Evolutionary conservation across 2,329 filamentous ascomycete species (phyloP).

Genomic region (Xylaria sp.): DNA sequence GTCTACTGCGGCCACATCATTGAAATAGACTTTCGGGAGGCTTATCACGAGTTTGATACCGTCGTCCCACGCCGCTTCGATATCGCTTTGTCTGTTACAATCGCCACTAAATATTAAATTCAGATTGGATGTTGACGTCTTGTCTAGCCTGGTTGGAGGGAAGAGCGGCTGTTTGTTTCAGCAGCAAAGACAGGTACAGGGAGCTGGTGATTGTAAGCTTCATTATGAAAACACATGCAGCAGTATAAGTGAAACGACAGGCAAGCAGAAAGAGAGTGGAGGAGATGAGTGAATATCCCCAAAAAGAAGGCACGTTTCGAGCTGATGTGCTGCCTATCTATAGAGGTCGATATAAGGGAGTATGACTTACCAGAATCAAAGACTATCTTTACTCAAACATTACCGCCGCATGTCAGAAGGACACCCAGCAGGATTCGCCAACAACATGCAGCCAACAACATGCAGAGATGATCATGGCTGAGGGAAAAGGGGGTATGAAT

Average conservation of each 20-base stretch:
- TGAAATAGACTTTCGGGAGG: conserved; percentile 11
- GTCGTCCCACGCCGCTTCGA: conserved; percentile 3
- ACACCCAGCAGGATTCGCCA: background rate
- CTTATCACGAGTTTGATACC: conserved; percentile 9
- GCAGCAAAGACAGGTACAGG: conserved; percentile 2
- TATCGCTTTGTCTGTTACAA: conserved; percentile 2
- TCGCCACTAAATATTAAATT: conserved; percentile 3
- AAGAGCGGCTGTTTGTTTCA: conserved; percentile 4
- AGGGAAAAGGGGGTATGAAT: conserved; percentile 1
- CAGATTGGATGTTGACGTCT: conserved; percentile 5
- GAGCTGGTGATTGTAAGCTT: conserved; percentile 5
- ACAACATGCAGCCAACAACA: background rate
- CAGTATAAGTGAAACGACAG: conserved; percentile 8
- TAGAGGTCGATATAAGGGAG: conserved; percentile 1
- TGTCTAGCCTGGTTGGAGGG: conserved; percentile 4
- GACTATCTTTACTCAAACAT: conserved; percentile 4
- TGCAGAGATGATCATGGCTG: background rate
- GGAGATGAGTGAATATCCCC: conserved; percentile 1
- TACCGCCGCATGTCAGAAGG: background rate
- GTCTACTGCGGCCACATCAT: conserved; percentile 11
- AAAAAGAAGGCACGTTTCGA: conserved; percentile 3
- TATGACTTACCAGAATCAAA: conserved; percentile 10
- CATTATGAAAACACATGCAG: conserved; percentile 3
- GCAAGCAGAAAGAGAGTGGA: conserved; percentile 8
- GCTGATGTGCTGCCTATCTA: conserved; percentile 7